Evolutionary conservation across 345 rosid genomes (phyloP), one percentile per base, ranked within the genome.

Genomic region (Aurinia saxatilis): DNA sequence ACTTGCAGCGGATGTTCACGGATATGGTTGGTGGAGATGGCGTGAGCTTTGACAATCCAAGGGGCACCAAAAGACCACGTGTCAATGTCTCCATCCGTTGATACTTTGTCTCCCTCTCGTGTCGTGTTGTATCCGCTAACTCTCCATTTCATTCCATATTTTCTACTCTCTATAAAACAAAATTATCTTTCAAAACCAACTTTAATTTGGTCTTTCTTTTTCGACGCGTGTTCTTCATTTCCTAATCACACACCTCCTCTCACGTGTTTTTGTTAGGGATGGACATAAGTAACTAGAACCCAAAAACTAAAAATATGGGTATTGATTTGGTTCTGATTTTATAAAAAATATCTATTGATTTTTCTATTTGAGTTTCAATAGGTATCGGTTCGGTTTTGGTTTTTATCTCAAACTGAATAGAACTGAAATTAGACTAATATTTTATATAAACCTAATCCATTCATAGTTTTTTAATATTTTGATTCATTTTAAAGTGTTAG

Each of bases 1-100:
- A 91, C 46, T 83, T 91, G 33, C 98, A 84, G 41, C 78, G 87
- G 82, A 86, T 84, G 96, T 88, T 91, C 25, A 67, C 77, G 65
- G 96, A 88, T 0, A 88, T 91, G 79, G 92, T 86, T 4, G 79
- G 83, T 18, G 90, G 86, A 17, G 87, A 79, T 33, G 66, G 78
- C 2, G 10, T 10, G 31, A 65, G 72, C 39, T 75, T 73, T 0
- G 85, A 77, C 0, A 51, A 75, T 59, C 79, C 56, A 12, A 68
- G 75, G 55, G 75, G 17, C 2, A 50, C 10, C 5, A 86, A 85
- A 73, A 77, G 76, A 57, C 65, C 83, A 71, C 80, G 89, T 35
- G 79, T 71, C 50, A 63, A 53, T 17, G 0, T 62, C 4, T 27
- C 90, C 0, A 75, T 75, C 77, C 77, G 86, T 57, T 68, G 34